These are phyloP conservation scores for Lepidium africanum DNA, from an alignment of 345 rosid genomes.

Conservation along the genomic window DNA sequence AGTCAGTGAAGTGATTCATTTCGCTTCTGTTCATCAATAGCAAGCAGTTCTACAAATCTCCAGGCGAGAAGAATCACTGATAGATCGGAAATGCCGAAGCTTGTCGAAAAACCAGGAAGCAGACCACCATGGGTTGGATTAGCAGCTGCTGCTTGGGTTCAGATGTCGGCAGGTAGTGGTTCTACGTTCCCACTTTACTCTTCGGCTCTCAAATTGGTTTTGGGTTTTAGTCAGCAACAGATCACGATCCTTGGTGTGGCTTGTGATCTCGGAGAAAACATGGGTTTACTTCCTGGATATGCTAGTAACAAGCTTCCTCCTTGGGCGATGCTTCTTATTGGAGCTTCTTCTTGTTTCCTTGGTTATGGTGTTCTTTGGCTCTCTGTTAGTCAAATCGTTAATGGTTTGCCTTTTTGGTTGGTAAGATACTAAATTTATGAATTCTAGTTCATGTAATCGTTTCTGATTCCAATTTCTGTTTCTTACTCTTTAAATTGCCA, in stretches of 20 bases:
- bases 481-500: too few relatives aligned
- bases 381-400: constrained; percentile 52
- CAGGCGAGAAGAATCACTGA: neutral
- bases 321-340: constrained; percentile 71
- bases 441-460: neutral
- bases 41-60: neutral
- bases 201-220: constrained; percentile 56
- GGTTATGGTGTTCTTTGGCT: constrained; percentile 95
- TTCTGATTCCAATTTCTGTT: neutral
- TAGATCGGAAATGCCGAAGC: constrained; percentile 37
- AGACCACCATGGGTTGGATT: constrained; percentile 97
- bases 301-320: constrained; percentile 91
- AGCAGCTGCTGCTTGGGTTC: constrained; percentile 90
- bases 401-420: constrained; percentile 73
- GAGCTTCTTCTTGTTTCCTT: constrained; percentile 57
- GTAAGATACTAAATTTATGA: constrained; percentile 27
- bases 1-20: neutral
- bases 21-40: neutral
- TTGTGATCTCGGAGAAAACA: constrained; percentile 81
- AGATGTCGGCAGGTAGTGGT: constrained; percentile 57
- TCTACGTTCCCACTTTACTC: constrained; percentile 84
- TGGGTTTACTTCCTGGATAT: constrained; percentile 78
- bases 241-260: constrained; percentile 88
- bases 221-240: constrained; percentile 79
- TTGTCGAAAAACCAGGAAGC: constrained; percentile 62